A percentile compares a stretch with the other conserved stretches of the same genome.
phyloP scores from a whole-genome alignment of 768 basidiomycete species.

The Trametes cinnabarina region DNA sequence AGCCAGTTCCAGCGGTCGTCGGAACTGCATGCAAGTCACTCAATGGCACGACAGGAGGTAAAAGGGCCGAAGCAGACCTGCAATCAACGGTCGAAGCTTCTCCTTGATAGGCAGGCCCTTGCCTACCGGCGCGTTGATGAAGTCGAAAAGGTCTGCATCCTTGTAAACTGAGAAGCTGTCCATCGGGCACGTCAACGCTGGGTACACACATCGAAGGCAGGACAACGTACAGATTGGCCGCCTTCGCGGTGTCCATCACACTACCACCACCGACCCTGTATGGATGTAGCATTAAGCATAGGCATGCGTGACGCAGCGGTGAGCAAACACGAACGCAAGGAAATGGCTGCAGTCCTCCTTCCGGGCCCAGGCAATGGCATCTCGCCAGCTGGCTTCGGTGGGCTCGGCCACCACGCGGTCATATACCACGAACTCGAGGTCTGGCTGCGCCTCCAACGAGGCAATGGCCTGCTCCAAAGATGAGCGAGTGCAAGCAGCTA shows the following conservation, averaged over 20 bases:
- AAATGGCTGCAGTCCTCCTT: constrained; percentile 90
- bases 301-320: background rate
- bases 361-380: constrained; percentile 87
- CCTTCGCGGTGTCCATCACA: constrained; percentile 94
- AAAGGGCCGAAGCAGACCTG: constrained; percentile 41
- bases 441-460: constrained; percentile 73
- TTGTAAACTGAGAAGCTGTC: constrained; percentile 84
- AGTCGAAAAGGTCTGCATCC: constrained; percentile 91
- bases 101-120: constrained; percentile 83
- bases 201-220: background rate
- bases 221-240: constrained; percentile 74
- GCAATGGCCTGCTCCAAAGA: constrained; percentile 57
- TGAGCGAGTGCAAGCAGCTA: too few relatives aligned
- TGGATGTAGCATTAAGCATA: background rate
- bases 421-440: constrained; percentile 78
- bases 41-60: background rate
- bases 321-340: constrained; percentile 61
- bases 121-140: constrained; percentile 94
- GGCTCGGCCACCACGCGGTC: constrained; percentile 86
- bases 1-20: constrained; percentile 84
- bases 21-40: constrained; percentile 42
- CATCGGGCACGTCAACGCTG: background rate
- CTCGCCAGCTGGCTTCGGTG: constrained; percentile 85
- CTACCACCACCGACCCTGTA: constrained; percentile 86
- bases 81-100: constrained; percentile 79